Conservation (phyloP, 2,329 filamentous ascomycete genomes). For the Colletotrichum sp. region DNA sequence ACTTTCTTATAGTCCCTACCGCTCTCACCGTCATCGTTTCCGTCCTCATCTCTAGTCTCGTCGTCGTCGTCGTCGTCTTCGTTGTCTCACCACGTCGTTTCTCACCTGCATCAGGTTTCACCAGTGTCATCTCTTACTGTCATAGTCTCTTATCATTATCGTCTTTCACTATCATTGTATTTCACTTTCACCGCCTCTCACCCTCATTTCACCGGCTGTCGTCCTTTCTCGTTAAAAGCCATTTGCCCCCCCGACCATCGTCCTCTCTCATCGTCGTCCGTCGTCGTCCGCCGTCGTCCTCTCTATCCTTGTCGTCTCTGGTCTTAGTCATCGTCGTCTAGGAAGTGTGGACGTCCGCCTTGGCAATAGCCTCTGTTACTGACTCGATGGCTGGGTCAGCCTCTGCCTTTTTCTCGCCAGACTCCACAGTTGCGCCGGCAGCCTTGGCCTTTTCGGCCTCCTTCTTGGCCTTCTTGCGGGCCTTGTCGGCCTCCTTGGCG, state of each 20-base stretch:
- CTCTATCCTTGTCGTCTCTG: not conserved
- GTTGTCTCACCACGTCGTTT: not conserved
- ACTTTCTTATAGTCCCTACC: not conserved
- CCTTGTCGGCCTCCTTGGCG: constrained; percentile 55
- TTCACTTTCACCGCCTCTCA: not conserved
- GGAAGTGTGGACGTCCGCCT: constrained; percentile 29
- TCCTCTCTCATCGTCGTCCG: not conserved
- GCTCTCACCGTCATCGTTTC: rapidly evolving
- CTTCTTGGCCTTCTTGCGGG: constrained; percentile 50
- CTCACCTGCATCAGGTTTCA: not conserved
- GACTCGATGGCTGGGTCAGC: constrained; percentile 27
- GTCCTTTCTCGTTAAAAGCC: not conserved
- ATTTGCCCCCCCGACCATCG: not conserved
- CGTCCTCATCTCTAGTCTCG: not conserved
- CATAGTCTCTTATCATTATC: not conserved
- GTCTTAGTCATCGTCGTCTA: not conserved
- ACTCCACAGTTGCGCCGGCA: constrained; percentile 22
- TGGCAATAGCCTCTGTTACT: constrained; percentile 28
- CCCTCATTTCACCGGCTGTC: not conserved
- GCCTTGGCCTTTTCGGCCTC: constrained; percentile 24
- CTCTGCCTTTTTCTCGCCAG: constrained; percentile 26
- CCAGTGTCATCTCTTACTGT: not conserved
- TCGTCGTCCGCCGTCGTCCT: not conserved
- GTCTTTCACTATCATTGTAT: not conserved
- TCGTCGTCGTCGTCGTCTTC: not conserved